These are phyloP conservation scores for Pholiota microspora DNA, from an alignment of 768 basidiomycete genomes.

Conservation along the genomic window DNA sequence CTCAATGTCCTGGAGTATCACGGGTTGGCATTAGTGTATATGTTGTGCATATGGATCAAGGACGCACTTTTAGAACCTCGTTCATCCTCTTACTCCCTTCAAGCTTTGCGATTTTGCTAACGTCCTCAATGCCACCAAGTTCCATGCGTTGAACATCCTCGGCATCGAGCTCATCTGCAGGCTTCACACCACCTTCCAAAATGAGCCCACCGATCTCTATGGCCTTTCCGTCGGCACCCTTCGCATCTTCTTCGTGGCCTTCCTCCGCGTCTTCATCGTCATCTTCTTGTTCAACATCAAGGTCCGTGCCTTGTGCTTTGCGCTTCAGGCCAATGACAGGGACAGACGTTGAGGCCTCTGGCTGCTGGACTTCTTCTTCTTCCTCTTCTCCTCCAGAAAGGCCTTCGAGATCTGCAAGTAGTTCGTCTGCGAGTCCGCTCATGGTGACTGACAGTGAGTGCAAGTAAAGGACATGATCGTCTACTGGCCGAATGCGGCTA, in stretches of 20 bases:
- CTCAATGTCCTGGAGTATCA: constrained; percentile 70
- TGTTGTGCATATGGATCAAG: background rate
- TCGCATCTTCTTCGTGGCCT: constrained; percentile 46
- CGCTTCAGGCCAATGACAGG: constrained; percentile 50
- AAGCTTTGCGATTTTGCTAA: constrained; percentile 84
- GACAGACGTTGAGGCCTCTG: constrained; percentile 8
- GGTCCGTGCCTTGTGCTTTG: constrained; percentile 41
- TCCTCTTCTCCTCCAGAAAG: constrained; percentile 66
- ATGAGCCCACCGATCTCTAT: constrained; percentile 59
- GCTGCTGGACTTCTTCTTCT: constrained; percentile 31
- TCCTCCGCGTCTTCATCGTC: constrained; percentile 50
- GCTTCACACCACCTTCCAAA: constrained; percentile 83
- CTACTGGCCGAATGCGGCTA: too few relatives aligned
- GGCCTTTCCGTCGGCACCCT: constrained; percentile 39
- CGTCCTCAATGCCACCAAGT: constrained; percentile 79
- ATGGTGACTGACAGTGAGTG: constrained; percentile 32
- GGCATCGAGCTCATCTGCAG: constrained; percentile 93
- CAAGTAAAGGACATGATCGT: too few relatives aligned
- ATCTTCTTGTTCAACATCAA: constrained; percentile 43
- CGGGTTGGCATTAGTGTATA: background rate
- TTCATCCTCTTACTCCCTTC: constrained; percentile 84
- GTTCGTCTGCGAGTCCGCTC: constrained; percentile 88
- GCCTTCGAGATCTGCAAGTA: constrained; percentile 88
- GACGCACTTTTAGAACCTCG: constrained; percentile 75
- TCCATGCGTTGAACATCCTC: constrained; percentile 97